Conservation (phyloP, 306 rosid genomes). For the Macrotyloma uniflorum region DNA sequence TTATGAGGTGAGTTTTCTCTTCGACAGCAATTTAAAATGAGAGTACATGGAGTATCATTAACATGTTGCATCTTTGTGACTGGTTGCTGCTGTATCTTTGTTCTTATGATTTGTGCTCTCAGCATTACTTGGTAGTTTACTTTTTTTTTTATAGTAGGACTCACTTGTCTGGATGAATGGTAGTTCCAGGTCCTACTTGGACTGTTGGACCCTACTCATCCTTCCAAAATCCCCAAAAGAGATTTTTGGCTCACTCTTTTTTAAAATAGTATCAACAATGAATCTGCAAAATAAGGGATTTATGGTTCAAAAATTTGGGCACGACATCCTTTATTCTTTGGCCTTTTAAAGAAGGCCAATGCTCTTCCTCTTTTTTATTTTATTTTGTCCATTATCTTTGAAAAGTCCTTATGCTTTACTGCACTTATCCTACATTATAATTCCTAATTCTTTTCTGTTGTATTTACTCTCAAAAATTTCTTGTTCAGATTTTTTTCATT, state of each 20-base stretch:
- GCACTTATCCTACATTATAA: not conserved
- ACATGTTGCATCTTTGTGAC: slow-evolving; percentile 1
- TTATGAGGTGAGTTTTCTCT: not conserved
- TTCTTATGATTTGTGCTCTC: not conserved
- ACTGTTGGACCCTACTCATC: not conserved
- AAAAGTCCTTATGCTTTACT: not conserved
- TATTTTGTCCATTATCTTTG: not conserved
- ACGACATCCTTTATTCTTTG: not conserved
- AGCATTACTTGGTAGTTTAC: not conserved
- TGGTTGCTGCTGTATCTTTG: not conserved
- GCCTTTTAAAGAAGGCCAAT: too few relatives aligned
- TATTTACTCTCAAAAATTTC: not conserved
- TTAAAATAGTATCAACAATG: not conserved
- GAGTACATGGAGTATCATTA: not conserved
- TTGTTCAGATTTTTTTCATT: not conserved
- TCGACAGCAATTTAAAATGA: not conserved
- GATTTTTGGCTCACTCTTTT: not conserved
- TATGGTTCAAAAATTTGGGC: not conserved
- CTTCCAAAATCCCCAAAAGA: not conserved
- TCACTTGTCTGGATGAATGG: not conserved
- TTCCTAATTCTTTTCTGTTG: not conserved
- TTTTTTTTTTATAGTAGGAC: not conserved
- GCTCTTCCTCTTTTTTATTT: too few relatives aligned
- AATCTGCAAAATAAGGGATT: not conserved
- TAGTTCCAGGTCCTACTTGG: not conserved